phyloP scores from a whole-genome alignment of 495 filamentous ascomycete species.

The Neurospora sp. region DNA sequence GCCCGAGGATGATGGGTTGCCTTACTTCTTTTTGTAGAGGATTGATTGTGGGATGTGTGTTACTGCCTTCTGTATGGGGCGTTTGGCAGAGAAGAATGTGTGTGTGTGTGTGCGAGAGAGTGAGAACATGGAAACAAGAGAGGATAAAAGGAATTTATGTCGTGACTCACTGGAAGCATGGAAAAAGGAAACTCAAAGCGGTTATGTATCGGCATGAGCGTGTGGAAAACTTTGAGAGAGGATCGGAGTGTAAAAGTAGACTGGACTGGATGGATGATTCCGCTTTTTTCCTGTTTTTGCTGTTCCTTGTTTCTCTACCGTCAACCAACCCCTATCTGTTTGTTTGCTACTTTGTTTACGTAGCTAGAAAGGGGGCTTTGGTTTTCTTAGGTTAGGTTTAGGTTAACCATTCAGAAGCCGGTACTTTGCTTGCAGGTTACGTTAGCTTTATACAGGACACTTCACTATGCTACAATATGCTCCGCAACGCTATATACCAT shows the following conservation, averaged over 20 bases:
- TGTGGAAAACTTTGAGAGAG: neutral
- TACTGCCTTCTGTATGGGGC: neutral
- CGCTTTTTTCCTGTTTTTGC: neutral
- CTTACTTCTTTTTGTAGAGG: neutral
- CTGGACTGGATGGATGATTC: neutral
- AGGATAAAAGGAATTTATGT: neutral
- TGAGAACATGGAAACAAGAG: neutral
- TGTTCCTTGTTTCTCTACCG: neutral
- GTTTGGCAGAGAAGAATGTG: neutral
- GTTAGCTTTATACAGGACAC: neutral
- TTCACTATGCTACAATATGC: too few species aligned
- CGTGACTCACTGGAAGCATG: neutral
- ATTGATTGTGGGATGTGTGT: neutral
- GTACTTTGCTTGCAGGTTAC: neutral
- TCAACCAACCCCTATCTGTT: neutral
- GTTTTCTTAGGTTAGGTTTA: neutral
- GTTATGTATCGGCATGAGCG: neutral
- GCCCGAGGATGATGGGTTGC: neutral
- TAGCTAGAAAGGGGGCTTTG: neutral
- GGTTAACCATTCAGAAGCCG: neutral
- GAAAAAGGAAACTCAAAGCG: neutral
- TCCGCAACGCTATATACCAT: too few species aligned
- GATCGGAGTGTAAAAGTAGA: neutral
- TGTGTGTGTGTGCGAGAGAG: neutral
- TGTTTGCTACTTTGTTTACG: neutral